phyloP scores from a whole-genome alignment of 2,329 filamentous ascomycete species.

The Stemphylium vesicarium region DNA sequence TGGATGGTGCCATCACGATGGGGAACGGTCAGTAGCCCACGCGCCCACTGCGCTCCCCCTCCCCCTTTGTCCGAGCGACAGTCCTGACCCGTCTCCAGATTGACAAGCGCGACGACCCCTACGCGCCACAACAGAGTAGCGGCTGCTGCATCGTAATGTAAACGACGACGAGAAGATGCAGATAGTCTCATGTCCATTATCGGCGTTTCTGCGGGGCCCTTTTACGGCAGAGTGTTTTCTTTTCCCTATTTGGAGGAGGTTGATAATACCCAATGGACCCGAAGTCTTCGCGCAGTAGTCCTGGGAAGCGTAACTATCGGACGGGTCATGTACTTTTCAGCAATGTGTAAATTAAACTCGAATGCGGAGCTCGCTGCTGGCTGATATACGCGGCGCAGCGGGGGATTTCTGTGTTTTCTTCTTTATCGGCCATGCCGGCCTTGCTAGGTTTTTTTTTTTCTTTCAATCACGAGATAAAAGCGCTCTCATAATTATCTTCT shows the following conservation, averaged over 20 bases:
- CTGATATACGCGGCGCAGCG: slow-evolving; percentile 36
- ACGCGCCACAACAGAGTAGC: slow-evolving; percentile 89
- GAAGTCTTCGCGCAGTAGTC: slow-evolving; percentile 33
- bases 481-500: slow-evolving; percentile 11
- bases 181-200: slow-evolving; percentile 45
- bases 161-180: slow-evolving; percentile 39
- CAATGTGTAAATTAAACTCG: slow-evolving; percentile 50
- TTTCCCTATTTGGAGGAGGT: slow-evolving; percentile 42
- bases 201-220: slow-evolving; percentile 47
- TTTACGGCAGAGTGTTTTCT: slow-evolving; percentile 46
- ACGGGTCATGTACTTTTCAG: slow-evolving; percentile 47
- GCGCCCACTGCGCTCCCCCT: neutral
- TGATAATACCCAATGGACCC: slow-evolving; percentile 46
- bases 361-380: slow-evolving; percentile 38
- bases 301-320: slow-evolving; percentile 37
- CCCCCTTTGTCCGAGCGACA: neutral
- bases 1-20: slow-evolving; percentile 99
- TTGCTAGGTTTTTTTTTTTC: slow-evolving; percentile 25
- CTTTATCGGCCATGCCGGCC: slow-evolving; percentile 33
- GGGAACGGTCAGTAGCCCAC: slow-evolving; percentile 69
- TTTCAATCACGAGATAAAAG: slow-evolving; percentile 25
- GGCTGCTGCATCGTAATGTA: slow-evolving; percentile 97
- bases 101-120: slow-evolving; percentile 96
- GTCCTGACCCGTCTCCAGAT: slow-evolving; percentile 61
- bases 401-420: slow-evolving; percentile 29